Conservation (phyloP, 345 rosid species). For the Lepidium didymum region DNA sequence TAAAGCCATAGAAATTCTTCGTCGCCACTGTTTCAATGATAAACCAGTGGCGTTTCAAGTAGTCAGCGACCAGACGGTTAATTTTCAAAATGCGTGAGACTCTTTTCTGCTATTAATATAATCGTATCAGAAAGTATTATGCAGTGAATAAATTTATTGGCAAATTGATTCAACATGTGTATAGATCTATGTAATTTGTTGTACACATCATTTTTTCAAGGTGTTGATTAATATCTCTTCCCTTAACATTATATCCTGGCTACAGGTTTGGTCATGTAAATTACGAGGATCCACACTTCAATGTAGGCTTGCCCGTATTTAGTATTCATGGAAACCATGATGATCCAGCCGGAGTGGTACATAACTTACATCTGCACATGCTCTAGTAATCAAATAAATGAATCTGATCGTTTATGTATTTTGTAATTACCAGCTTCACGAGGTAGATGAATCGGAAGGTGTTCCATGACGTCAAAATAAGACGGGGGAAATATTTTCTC, state of each 20-base stretch:
- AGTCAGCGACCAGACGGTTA: conserved; percentile 93
- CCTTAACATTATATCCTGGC: conserved; percentile 10
- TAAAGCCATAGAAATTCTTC: conserved; percentile 95
- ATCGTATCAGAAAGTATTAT: not conserved
- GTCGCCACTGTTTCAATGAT: conserved; percentile 85
- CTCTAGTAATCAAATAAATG: too few relatives aligned
- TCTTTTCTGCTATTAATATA: not conserved
- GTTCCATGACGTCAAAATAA: too few relatives aligned
- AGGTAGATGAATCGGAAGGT: too few relatives aligned
- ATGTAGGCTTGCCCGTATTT: conserved; percentile 94
- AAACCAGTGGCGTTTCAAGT: conserved; percentile 94
- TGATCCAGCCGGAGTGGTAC: conserved; percentile 99
- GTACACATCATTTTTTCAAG: not conserved
- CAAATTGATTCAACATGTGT: not conserved
- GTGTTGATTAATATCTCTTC: not conserved
- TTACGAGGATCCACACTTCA: conserved; percentile 98
- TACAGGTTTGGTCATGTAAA: conserved; percentile 96
- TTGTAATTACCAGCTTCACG: too few relatives aligned
- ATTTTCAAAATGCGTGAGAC: conserved; percentile 72
- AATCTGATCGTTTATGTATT: too few relatives aligned
- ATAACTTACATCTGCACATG: conserved; percentile 11
- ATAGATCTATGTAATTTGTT: not conserved
- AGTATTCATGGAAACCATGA: conserved; percentile 99
- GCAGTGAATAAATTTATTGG: not conserved
- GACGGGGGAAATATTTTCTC: too few relatives aligned